phyloP scores from a whole-genome alignment of 345 rosid genomes.

The Dipteronia dyeriana region DNA sequence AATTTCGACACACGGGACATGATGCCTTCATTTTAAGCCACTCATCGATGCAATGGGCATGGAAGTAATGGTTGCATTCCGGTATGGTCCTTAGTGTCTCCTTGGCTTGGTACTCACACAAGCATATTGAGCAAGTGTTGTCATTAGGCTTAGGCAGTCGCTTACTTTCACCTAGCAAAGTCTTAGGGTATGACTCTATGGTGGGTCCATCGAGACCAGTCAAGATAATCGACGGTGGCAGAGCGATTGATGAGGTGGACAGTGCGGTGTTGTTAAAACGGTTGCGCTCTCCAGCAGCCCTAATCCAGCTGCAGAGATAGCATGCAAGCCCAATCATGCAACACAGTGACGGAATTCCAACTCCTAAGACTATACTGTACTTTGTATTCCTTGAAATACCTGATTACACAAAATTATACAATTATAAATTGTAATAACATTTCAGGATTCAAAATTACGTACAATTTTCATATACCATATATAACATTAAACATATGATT shows the following conservation, averaged over 20 bases:
- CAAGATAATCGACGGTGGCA: neutral
- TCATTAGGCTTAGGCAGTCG: constrained; percentile 47
- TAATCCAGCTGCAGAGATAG: constrained; percentile 2
- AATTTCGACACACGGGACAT: constrained; percentile 64
- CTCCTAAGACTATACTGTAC: constrained; percentile 21
- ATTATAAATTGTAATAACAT: too few relatives aligned
- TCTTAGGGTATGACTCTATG: constrained; percentile 28
- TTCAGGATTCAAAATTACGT: too few relatives aligned
- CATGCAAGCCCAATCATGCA: constrained; percentile 22
- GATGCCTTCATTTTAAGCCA: constrained; percentile 60
- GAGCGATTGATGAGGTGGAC: neutral
- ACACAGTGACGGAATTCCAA: constrained; percentile 22
- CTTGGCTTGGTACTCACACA: constrained; percentile 53
- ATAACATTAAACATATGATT: too few relatives aligned
- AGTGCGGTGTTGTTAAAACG: neutral
- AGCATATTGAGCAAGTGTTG: constrained; percentile 52
- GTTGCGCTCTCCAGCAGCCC: neutral
- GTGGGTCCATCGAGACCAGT: constrained; percentile 17
- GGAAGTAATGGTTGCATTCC: constrained; percentile 64
- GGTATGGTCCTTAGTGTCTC: constrained; percentile 60
- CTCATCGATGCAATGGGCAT: constrained; percentile 54
- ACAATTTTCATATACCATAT: too few relatives aligned
- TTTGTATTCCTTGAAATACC: constrained; percentile 28
- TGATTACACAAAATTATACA: neutral
- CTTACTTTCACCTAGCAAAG: constrained; percentile 51